Conservation (phyloP, 805 yeast genomes). For the Kluyveromyces siamensis region DNA sequence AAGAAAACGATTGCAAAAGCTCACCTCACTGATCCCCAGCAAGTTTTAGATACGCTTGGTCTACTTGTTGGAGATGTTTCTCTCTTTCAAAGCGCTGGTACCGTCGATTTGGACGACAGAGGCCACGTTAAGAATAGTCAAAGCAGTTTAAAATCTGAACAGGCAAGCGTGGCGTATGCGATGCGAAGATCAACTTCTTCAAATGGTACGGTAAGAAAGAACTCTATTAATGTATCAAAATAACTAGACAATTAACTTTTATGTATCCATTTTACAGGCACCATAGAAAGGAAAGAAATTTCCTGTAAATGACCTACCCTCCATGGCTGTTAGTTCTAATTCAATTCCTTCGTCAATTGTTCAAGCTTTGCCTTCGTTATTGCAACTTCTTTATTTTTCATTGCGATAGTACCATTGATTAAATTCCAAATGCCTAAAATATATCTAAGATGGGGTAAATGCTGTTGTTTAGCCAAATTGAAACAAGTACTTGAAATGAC, state of each 20-base stretch:
- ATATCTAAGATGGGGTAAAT: slow-evolving; percentile 16
- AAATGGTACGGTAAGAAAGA: not conserved
- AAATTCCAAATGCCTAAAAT: slow-evolving; percentile 26
- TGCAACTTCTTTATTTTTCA: slow-evolving; percentile 23
- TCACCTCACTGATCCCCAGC: slow-evolving; percentile 74
- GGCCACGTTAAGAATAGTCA: slow-evolving; percentile 51
- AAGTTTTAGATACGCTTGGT: slow-evolving; percentile 78
- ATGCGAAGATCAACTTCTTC: slow-evolving; percentile 21
- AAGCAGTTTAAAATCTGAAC: slow-evolving; percentile 31
- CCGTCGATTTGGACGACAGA: slow-evolving; percentile 66
- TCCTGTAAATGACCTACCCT: not conserved
- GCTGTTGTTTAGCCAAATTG: slow-evolving; percentile 18
- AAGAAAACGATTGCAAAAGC: slow-evolving; percentile 79
- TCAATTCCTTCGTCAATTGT: slow-evolving; percentile 8
- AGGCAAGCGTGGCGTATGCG: slow-evolving; percentile 23
- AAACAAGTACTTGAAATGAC: slow-evolving; percentile 22
- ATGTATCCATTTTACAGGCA: not conserved
- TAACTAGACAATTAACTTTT: not conserved
- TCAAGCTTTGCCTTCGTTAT: slow-evolving; percentile 20
- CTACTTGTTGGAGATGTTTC: slow-evolving; percentile 72
- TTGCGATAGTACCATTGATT: slow-evolving; percentile 24
- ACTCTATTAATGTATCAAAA: too few relatives aligned
- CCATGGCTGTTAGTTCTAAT: not conserved
- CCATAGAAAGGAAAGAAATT: not conserved
- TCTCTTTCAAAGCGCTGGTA: slow-evolving; percentile 67